Conservation (phyloP, 805 yeast genomes). For the Metschnikowia lochheadii region DNA sequence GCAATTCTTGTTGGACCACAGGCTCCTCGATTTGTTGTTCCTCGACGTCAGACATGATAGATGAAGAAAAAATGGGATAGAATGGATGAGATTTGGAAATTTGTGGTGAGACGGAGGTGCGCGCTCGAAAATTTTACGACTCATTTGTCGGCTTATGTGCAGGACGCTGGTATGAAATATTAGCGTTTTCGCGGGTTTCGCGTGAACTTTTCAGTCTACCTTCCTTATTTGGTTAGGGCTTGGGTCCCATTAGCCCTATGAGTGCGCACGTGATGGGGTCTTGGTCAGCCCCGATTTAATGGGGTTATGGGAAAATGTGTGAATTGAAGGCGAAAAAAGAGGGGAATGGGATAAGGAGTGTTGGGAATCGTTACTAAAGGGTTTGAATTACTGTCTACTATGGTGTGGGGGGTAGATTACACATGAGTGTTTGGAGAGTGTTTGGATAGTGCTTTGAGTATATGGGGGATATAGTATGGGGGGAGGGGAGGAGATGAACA, state of each 20-base stretch:
- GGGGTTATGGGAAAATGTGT: too few species aligned
- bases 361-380: too few species aligned
- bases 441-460: too few species aligned
- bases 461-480: too few species aligned
- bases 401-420: too few species aligned
- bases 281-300: too few species aligned
- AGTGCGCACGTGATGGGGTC: conserved; percentile 16
- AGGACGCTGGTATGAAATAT: conserved; percentile 17
- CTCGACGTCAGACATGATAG: conserved; percentile 83
- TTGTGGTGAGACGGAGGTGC: background rate
- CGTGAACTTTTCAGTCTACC: conserved; percentile 17
- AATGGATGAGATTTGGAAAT: background rate
- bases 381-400: too few species aligned
- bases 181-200: conserved; percentile 4
- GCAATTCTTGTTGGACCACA: conserved; percentile 82
- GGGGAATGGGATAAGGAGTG: too few species aligned
- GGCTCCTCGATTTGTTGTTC: conserved; percentile 56
- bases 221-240: conserved; percentile 18
- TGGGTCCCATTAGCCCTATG: conserved; percentile 13
- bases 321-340: too few species aligned
- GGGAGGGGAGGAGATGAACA: too few species aligned
- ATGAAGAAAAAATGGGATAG: conserved; percentile 12
- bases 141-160: conserved; percentile 8
- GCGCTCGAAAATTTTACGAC: conserved; percentile 14
- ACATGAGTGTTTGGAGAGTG: too few species aligned